phyloP scores from a whole-genome alignment of 768 basidiomycete species.

The Lactarius psammicola region DNA sequence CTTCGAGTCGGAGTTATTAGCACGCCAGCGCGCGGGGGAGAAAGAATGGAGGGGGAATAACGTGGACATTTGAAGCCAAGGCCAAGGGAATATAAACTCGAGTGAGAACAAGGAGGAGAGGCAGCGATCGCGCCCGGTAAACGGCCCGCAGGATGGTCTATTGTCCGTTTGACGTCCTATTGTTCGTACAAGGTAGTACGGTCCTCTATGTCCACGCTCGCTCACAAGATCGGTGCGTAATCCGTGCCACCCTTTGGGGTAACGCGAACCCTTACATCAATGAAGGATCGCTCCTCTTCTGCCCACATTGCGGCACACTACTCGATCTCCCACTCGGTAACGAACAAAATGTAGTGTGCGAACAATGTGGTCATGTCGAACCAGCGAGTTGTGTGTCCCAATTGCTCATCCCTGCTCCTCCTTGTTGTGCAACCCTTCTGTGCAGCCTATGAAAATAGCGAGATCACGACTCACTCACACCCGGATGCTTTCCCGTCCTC shows the following conservation, averaged over 20 bases:
- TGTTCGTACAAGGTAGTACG: neutral
- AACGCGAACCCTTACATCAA: neutral
- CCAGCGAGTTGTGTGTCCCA: conserved; percentile 77
- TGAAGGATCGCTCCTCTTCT: conserved; percentile 89
- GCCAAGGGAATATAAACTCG: conserved; percentile 1
- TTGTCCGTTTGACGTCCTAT: neutral
- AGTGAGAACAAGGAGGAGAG: neutral
- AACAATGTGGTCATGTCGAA: conserved; percentile 85
- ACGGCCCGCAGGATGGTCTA: neutral
- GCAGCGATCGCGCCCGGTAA: neutral
- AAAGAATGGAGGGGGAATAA: conserved; percentile 13
- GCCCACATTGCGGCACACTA: conserved; percentile 88
- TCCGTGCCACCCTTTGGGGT: neutral
- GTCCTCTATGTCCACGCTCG: conserved; percentile 29
- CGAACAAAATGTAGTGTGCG: conserved; percentile 74
- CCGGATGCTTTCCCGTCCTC: conserved; percentile 94
- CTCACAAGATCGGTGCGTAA: conserved; percentile 50
- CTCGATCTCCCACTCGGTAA: conserved; percentile 77
- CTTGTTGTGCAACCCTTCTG: neutral
- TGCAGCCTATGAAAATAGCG: conserved; percentile 87
- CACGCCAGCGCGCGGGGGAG: conserved; percentile 21
- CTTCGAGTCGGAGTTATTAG: conserved; percentile 21
- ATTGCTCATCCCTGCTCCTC: neutral
- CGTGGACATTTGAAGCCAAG: conserved; percentile 1
- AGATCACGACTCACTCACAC: conserved; percentile 86